Evolutionary conservation across 1,284 basidiomycete species (phyloP), one percentile per base, ranked within the genome.

Genomic region (Taiwanofungus camphoratus): DNA sequence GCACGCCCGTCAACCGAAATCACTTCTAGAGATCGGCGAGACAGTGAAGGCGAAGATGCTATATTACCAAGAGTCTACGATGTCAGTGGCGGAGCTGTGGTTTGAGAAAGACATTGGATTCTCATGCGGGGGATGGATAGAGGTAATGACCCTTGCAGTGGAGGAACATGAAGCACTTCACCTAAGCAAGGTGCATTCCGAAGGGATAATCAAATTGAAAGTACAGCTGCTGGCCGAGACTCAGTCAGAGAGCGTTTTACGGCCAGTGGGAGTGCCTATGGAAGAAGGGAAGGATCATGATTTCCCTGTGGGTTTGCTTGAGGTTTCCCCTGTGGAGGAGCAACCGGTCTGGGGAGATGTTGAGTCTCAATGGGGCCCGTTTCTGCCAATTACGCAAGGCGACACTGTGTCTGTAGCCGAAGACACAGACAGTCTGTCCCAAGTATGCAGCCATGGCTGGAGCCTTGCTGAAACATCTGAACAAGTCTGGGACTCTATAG

Each of bases 111-210:
- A 77, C 4, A 63, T 91, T 30, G 64, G 76, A 0, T 52, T 65
- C 6, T 57, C 73, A n/a, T 90, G 87, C 51, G 83, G 78, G 13
- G 88, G 89, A 1, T 81, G 76, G 67, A 66, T 85, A 7, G 80
- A 83, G 44, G 51, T 75, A 27, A 59, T 87, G 39, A 58, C 79
- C 3, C 61, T 67, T 26, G 73, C 73, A 0, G 64, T 77, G 2
- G 74, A 77, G 41, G 60, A 62, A 29, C 68, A 68, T 34, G 52
- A 65, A 3, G 48, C 49, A 0, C 48, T 64, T 21, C 22, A 39
- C 0, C 26, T 64, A n/a, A 45, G 45, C 5, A 50, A 30, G 39
- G 32, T 38, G 1, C 45, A 39, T n/a, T 4, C 33, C 2, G 36
- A 38, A 8, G 35, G 20, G 7, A 19, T 44, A 3, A 42, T 48